These are phyloP conservation scores for Aspergillus cejpii DNA, from an alignment of 2,329 filamentous ascomycete species.

Conservation along the genomic window DNA sequence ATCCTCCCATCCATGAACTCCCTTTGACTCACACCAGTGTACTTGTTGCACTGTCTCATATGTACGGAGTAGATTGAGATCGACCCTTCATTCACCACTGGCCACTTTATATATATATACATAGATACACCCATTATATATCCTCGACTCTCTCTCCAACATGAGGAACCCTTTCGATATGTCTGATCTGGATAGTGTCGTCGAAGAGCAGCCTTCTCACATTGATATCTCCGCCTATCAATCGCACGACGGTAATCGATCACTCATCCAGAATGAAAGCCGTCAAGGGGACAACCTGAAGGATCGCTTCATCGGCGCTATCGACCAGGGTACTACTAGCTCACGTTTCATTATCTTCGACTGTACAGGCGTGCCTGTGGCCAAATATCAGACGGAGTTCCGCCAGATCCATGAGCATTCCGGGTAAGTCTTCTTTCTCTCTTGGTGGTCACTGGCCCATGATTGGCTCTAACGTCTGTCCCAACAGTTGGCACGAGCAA, in stretches of 20 bases:
- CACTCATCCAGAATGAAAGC: conserved; percentile 31
- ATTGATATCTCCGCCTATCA: conserved; percentile 25
- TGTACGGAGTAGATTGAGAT: neutral
- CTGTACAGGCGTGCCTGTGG: conserved; percentile 66
- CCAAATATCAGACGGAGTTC: conserved; percentile 80
- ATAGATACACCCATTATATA: neutral
- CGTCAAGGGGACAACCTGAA: conserved; percentile 30
- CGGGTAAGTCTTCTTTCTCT: conserved; percentile 56
- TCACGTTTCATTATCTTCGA: conserved; percentile 89
- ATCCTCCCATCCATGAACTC: too few species aligned
- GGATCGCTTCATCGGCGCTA: conserved; percentile 66
- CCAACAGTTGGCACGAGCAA: conserved; percentile 68
- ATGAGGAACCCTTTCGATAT: conserved; percentile 32
- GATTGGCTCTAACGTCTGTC: conserved; percentile 9
- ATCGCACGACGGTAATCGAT: conserved; percentile 31
- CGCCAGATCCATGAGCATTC: conserved; percentile 76
- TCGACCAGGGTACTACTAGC: conserved; percentile 87
- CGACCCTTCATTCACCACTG: neutral
- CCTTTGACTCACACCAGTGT: too few species aligned
- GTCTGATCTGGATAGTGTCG: conserved; percentile 20
- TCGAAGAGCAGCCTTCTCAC: conserved; percentile 15
- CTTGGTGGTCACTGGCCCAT: neutral
- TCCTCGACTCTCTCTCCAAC: conserved; percentile 5
- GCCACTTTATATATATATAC: neutral
- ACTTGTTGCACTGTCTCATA: too few species aligned